Evolutionary conservation across 345 rosid genomes (phyloP), one percentile per base, ranked within the genome.

Genomic region (Citrus reticulata): DNA sequence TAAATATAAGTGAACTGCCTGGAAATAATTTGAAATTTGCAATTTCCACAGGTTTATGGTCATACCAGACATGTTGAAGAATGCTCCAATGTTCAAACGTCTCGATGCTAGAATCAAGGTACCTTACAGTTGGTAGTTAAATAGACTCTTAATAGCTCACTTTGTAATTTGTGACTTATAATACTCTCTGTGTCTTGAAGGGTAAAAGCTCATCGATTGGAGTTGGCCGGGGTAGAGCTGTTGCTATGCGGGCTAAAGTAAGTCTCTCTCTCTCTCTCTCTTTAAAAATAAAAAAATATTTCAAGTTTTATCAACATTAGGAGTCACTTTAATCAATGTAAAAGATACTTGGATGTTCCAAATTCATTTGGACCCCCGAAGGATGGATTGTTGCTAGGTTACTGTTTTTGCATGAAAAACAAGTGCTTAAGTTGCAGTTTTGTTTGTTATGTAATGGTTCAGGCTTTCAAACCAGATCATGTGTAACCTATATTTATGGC

Each of bases 1-100:
- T 3, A 58, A 16, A 55, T 9, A 30, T 10, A 66, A 10, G 14
- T 13, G 51, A 35, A 39, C 13, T 40, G 5, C 29, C 35, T 64
- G 62, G 17, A 30, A 64, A 46, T 29, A 59, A n/a, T 68, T 61
- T 80, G 69, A 72, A 55, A n/a, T 72, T 61, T 78, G 67, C 70
- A 55, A 62, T 82, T 67, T 80, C 32, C 70, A 81, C 81, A 96
- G 99, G 91, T 97, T 97, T 82, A 93, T 97, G 98, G 97, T 97
- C 81, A 97, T 97, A 88, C 98, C 98, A 22, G 99, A 97, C 85
- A 96, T 96, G 97, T 87, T 94, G 78, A 96, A 96, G 90, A 91
- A 94, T 66, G 97, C 99, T 79, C 98, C 99, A 29, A 93, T 96
- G 98, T 96, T 94, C 87, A 90, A 91, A 87, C 98, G 98, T 34